Evolutionary conservation across 2,329 filamentous ascomycete species (phyloP).

Genomic region (Aspergillus flavus): DNA sequence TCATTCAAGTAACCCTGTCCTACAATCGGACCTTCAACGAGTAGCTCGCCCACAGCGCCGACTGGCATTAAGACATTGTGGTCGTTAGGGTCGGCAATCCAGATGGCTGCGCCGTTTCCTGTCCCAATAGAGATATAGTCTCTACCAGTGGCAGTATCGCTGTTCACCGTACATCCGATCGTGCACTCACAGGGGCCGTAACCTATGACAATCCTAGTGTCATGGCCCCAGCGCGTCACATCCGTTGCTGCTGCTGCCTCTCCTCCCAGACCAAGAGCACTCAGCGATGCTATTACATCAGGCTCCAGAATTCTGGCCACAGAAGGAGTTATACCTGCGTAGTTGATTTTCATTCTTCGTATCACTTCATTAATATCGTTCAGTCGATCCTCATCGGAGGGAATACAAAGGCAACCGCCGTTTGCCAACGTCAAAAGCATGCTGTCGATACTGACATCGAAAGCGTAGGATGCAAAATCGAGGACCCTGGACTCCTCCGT

Average conservation of each 20-base stretch:
- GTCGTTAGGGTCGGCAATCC: slow-evolving; percentile 45
- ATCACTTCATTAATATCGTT: slow-evolving; percentile 55
- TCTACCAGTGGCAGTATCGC: slow-evolving; percentile 35
- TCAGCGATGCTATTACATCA: slow-evolving; percentile 45
- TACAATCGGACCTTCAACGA: slow-evolving; percentile 52
- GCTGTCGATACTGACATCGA: slow-evolving; percentile 58
- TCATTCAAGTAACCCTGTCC: slow-evolving; percentile 51
- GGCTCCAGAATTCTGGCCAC: slow-evolving; percentile 54
- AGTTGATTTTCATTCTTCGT: slow-evolving; percentile 54
- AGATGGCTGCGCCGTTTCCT: slow-evolving; percentile 39
- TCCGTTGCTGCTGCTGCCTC: slow-evolving; percentile 47
- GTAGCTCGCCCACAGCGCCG: slow-evolving; percentile 51
- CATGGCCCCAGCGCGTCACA: slow-evolving; percentile 44
- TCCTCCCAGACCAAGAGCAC: slow-evolving; percentile 47
- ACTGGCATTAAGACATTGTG: slow-evolving; percentile 43
- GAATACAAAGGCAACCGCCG: slow-evolving; percentile 64
- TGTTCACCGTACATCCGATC: slow-evolving; percentile 44
- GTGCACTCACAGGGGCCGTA: slow-evolving; percentile 49
- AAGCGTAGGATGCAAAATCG: slow-evolving; percentile 59
- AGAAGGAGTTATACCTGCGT: slow-evolving; percentile 62
- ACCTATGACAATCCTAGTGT: slow-evolving; percentile 49
- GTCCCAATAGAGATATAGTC: slow-evolving; percentile 44
- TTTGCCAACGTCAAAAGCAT: slow-evolving; percentile 58
- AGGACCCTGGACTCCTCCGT: slow-evolving; percentile 60
- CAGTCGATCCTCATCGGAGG: slow-evolving; percentile 52